Evolutionary conservation across 1,139 yeast genomes (phyloP), one percentile per base, ranked within the genome.

Genomic region (Fermentozyma sake): DNA sequence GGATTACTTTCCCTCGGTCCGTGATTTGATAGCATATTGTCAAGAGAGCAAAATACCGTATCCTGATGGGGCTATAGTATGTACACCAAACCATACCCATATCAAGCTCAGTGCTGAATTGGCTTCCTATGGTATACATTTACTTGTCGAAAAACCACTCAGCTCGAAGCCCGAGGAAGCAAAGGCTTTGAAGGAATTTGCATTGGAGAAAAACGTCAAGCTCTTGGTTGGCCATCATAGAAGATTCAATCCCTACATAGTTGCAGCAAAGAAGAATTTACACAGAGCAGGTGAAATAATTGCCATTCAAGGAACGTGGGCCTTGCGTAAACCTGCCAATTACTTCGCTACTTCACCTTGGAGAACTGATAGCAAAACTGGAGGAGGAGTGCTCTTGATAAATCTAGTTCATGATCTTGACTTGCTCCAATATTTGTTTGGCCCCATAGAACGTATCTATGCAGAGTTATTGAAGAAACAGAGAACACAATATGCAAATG

Each of bases 1-100:
- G 1, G 38, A 40, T 11, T 55, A 56, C 34, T 62, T 58, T 35
- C 23, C 32, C 7, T 47, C 55, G 8, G 48, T 62, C 16, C 37
- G 44, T 12, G 46, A 46, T 4, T 47, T 62, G 55, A 41, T 59
- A 9, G 35, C 38, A 8, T 46, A 41, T 33, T 61, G 68, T 38
- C 39, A 48, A 15, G 23, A 29, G 4, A 38, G 42, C 15, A 33
- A 33, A 9, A 14, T 16, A 45, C 52, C 4, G 31, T 35, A 25
- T 24, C 66, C 68, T 1, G 54, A 60, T 31, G 69, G 62, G 2
- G 68, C 68, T 10, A 50, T 62, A 7, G 50, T 61, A 16, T 62
- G 67, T 18, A 62, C 69, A 9, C 68, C 69, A 3, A 62, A 61
- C 33, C 61, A 57, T 29, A 61, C 66, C 10, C 68, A 62, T 37